phyloP scores from a whole-genome alignment of 1,284 basidiomycete genomes.

The Moesziomyces antarcticus region DNA sequence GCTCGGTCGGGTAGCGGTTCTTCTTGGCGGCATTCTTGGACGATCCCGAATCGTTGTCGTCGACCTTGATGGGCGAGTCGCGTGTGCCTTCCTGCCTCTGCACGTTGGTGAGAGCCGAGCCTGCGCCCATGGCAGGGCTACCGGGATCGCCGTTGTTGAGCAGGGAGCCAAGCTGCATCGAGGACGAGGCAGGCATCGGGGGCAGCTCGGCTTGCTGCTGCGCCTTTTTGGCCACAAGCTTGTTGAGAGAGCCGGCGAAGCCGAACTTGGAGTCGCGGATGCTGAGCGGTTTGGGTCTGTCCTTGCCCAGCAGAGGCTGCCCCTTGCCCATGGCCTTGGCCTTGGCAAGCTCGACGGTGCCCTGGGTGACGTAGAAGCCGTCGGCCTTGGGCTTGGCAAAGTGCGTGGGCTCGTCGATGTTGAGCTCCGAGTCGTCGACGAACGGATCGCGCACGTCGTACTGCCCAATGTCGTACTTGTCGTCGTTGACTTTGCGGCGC shows the following conservation, averaged over 20 bases:
- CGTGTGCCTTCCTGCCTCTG: conserved; percentile 70
- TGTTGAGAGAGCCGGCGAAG: conserved; percentile 55
- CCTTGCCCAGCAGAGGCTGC: conserved; percentile 16
- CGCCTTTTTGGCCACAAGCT: conserved; percentile 55
- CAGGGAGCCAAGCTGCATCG: conserved; percentile 45
- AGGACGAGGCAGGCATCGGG: conserved; percentile 26
- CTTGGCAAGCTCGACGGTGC: conserved; percentile 63
- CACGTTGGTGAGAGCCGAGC: conserved; percentile 40
- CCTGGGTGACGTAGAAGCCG: conserved; percentile 82
- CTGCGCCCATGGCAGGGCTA: conserved; percentile 18
- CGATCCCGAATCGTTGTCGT: conserved; percentile 71
- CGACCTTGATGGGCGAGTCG: conserved; percentile 73
- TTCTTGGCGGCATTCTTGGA: conserved; percentile 60
- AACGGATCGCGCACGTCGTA: conserved; percentile 94
- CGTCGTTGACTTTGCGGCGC: conserved; percentile 42
- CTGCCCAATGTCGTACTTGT: conserved; percentile 65
- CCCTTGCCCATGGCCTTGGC: conserved; percentile 34
- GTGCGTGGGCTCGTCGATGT: conserved; percentile 86
- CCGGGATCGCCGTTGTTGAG: conserved; percentile 41
- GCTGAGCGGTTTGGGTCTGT: conserved; percentile 34
- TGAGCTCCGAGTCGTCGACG: conserved; percentile 95
- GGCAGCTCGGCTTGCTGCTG: conserved; percentile 30
- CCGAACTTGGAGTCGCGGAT: conserved; percentile 47
- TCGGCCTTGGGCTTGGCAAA: conserved; percentile 93
- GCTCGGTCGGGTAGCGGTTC: conserved; percentile 58